These are phyloP conservation scores for Trapa incisa DNA, from an alignment of 345 rosid genomes.

Conservation along the genomic window DNA sequence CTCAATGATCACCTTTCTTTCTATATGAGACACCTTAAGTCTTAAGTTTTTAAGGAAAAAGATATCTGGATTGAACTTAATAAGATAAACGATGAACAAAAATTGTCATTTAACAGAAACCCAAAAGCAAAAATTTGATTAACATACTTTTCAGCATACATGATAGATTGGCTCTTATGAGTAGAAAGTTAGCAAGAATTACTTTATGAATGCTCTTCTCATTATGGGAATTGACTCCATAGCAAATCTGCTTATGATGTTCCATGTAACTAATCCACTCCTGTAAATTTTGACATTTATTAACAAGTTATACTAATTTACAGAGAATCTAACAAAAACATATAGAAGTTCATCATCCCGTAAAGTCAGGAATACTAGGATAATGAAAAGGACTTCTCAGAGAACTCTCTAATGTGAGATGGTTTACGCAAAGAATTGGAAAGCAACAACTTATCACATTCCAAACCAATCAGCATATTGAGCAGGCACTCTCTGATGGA, in stretches of 20 bases:
- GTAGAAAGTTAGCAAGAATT: not conserved
- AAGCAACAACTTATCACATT: too few species aligned
- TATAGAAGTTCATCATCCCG: not conserved
- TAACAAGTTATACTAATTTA: not conserved
- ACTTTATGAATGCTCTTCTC: conserved; percentile 61
- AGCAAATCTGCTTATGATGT: conserved; percentile 27
- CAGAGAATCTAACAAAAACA: not conserved
- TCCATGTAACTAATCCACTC: conserved; percentile 49
- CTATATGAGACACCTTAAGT: not conserved
- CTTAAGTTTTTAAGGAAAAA: not conserved
- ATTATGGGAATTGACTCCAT: conserved; percentile 68
- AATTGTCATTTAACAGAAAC: too few species aligned
- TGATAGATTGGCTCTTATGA: not conserved
- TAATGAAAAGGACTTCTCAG: too few species aligned
- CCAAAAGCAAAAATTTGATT: too few species aligned
- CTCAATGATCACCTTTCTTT: not conserved
- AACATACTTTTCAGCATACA: too few species aligned
- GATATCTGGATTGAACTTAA: not conserved
- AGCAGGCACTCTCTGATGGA: too few species aligned
- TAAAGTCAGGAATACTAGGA: not conserved
- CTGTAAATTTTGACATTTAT: conserved; percentile 10
- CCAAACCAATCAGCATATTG: too few species aligned
- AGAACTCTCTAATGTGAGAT: too few species aligned
- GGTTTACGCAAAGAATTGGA: too few species aligned
- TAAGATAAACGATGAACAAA: not conserved